phyloP scores from a whole-genome alignment of 106 monocot species.

The Alisma plantagoaquatica region DNA sequence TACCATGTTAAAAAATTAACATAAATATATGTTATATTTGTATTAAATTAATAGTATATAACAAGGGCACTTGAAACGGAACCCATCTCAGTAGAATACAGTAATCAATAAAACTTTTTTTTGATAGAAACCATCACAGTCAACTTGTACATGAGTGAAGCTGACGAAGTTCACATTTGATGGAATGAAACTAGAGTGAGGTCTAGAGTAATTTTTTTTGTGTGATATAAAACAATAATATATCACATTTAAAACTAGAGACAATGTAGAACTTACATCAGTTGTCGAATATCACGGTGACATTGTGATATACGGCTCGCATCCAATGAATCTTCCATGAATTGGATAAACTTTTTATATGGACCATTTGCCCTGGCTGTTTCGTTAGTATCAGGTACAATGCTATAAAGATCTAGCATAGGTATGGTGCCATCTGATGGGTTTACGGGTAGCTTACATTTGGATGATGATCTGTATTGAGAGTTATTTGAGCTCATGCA shows the following conservation, averaged over 20 bases:
- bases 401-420: conserved; percentile 22
- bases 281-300: conserved; percentile 31
- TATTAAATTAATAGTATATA: no score
- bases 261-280: conserved; percentile 34
- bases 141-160: no score
- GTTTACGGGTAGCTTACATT: conserved; percentile 15
- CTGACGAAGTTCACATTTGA: no score
- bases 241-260: neutral
- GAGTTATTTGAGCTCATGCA: conserved; percentile 61
- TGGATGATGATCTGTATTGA: conserved; percentile 22
- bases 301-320: conserved; percentile 33
- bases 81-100: no score
- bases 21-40: no score
- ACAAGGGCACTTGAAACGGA: no score
- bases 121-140: no score
- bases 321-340: conserved; percentile 52
- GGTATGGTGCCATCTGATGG: conserved; percentile 20
- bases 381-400: conserved; percentile 20
- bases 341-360: conserved; percentile 33
- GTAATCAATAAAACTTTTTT: no score
- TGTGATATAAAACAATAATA: neutral
- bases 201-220: no score
- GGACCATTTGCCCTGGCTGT: conserved; percentile 29
- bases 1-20: no score
- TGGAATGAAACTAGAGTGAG: no score